Conservation (phyloP, 805 yeast species). For the Saturnispora silvae region DNA sequence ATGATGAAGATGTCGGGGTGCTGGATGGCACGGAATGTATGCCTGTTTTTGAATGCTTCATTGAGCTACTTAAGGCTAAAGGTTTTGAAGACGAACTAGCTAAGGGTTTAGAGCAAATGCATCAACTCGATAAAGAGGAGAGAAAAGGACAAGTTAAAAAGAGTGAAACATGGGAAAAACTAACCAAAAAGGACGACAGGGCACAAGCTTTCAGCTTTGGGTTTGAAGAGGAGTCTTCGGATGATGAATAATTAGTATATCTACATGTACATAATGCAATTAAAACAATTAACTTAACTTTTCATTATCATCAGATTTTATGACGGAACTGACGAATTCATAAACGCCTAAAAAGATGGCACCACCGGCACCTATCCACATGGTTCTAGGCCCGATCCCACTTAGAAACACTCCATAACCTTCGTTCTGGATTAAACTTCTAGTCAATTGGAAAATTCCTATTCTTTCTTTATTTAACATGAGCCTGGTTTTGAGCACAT, state of each 20-base stretch:
- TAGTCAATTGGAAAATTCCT: conserved; percentile 37
- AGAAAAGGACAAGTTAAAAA: conserved; percentile 23
- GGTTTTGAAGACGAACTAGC: conserved; percentile 29
- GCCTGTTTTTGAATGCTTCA: conserved; percentile 56
- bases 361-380: conserved; percentile 98
- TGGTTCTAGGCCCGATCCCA: conserved; percentile 91
- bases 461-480: conserved; percentile 57
- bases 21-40: conserved; percentile 23
- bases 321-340: conserved; percentile 46
- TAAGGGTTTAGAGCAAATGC: conserved; percentile 27
- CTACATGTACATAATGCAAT: not conserved
- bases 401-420: conserved; percentile 62
- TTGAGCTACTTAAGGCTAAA: conserved; percentile 34
- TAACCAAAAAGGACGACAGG: conserved; percentile 12
- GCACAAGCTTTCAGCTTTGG: conserved; percentile 26
- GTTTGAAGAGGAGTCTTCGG: conserved; percentile 14
- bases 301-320: conserved; percentile 4
- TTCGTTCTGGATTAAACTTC: conserved; percentile 52
- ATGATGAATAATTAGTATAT: not conserved
- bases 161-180: conserved; percentile 45
- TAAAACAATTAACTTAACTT: conserved; percentile 6
- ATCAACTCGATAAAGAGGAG: conserved; percentile 25
- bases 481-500: conserved; percentile 70
- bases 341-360: conserved; percentile 94
- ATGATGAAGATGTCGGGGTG: conserved; percentile 60